phyloP scores from a whole-genome alignment of 768 basidiomycete species.

The Calvatia gigantea region DNA sequence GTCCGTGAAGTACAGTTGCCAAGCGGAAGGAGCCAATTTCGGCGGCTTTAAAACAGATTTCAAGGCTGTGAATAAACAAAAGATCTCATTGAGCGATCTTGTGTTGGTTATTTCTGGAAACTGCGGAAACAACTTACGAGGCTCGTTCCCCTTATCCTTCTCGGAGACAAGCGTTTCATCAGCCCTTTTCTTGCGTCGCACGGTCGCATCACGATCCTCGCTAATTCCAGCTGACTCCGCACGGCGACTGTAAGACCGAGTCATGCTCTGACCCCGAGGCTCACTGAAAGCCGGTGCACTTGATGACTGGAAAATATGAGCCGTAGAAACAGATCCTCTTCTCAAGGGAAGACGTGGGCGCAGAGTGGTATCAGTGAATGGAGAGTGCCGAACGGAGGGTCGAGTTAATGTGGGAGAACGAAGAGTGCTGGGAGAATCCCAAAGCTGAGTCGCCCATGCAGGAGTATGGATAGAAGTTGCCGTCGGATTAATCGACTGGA shows the following conservation, averaged over 20 bases:
- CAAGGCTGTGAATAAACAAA: conserved; percentile 40
- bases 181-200: conserved; percentile 55
- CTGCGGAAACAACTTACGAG: conserved; percentile 35
- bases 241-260: conserved; percentile 62
- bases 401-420: conserved; percentile 42
- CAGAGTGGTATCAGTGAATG: conserved; percentile 37
- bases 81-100: conserved; percentile 14
- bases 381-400: conserved; percentile 45
- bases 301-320: conserved; percentile 63
- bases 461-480: conserved; percentile 60
- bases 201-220: conserved; percentile 74
- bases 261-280: conserved; percentile 41
- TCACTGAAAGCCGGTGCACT: conserved; percentile 64
- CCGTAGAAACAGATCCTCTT: conserved; percentile 45
- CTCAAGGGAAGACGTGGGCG: conserved; percentile 39
- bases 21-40: conserved; percentile 89
- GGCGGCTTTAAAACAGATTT: conserved; percentile 84
- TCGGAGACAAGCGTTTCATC: conserved; percentile 33
- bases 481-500: conserved; percentile 57
- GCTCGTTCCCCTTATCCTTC: conserved; percentile 37
- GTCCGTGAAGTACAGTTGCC: conserved; percentile 96
- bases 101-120: conserved; percentile 9
- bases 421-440: conserved; percentile 42
- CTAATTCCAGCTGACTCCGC: conserved; percentile 47
- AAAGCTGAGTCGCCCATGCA: conserved; percentile 65